A percentile compares a stretch with the other conserved stretches of the same genome.
Evolutionary conservation across 2,329 filamentous ascomycete genomes (phyloP).

Genomic region (Colletotrichum godetiae): DNA sequence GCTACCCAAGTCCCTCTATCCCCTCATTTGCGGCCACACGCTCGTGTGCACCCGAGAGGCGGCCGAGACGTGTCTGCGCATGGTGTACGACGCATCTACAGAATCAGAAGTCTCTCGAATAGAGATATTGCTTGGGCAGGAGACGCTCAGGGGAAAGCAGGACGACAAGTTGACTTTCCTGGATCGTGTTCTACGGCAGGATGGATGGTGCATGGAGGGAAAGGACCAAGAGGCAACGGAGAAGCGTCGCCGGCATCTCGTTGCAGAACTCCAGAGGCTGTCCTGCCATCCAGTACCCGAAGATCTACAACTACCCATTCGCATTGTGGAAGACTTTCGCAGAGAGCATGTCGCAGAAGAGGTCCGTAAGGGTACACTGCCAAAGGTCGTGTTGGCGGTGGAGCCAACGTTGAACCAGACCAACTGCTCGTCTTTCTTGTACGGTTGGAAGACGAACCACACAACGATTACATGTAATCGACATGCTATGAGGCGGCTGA

Average conservation of each 20-base stretch:
- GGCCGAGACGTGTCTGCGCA: slow-evolving; percentile 49
- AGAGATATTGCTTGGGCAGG: slow-evolving; percentile 19
- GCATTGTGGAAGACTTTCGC: slow-evolving; percentile 38
- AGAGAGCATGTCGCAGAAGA: slow-evolving; percentile 38
- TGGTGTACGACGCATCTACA: slow-evolving; percentile 31
- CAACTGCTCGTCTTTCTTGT: slow-evolving; percentile 52
- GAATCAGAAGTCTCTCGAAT: slow-evolving; percentile 23
- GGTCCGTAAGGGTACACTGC: slow-evolving; percentile 40
- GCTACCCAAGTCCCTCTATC: slow-evolving; percentile 43
- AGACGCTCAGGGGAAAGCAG: slow-evolving; percentile 4
- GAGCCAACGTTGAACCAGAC: slow-evolving; percentile 47
- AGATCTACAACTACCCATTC: slow-evolving; percentile 48
- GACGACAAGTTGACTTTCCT: slow-evolving; percentile 25
- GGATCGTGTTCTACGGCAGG: slow-evolving; percentile 6
- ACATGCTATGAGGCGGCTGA: slow-evolving; percentile 5
- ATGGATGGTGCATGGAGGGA: neutral
- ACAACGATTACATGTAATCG: slow-evolving; percentile 52
- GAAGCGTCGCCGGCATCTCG: slow-evolving; percentile 28
- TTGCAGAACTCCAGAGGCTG: slow-evolving; percentile 46
- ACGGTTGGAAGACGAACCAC: slow-evolving; percentile 49
- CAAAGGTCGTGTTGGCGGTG: slow-evolving; percentile 42
- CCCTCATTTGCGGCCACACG: slow-evolving; percentile 43
- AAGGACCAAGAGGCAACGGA: slow-evolving; percentile 3
- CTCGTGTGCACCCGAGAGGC: slow-evolving; percentile 52
- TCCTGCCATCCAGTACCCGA: slow-evolving; percentile 46